These are phyloP conservation scores for Alternaria solani DNA, from an alignment of 2,329 filamentous ascomycete genomes.

Conservation along the genomic window DNA sequence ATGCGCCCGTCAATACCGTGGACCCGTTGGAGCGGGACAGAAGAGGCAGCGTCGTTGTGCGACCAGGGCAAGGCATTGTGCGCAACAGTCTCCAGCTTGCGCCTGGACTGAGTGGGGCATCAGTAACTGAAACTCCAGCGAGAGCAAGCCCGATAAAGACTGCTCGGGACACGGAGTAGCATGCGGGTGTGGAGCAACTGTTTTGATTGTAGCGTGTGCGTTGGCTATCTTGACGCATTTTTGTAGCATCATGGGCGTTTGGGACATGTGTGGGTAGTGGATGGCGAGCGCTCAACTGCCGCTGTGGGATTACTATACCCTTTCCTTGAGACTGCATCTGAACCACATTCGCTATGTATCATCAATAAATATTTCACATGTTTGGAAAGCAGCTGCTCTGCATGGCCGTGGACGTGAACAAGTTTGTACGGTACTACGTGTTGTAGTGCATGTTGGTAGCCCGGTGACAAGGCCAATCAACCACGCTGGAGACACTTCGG, in stretches of 20 bases:
- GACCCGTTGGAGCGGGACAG: conserved; percentile 40
- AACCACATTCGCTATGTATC: conserved; percentile 15
- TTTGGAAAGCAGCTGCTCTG: neutral
- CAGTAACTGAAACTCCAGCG: conserved; percentile 36
- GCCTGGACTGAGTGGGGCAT: conserved; percentile 29
- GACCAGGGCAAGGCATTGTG: conserved; percentile 40
- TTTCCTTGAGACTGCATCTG: conserved; percentile 2
- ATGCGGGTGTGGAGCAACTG: neutral
- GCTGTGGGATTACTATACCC: conserved; percentile 5
- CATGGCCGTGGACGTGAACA: neutral
- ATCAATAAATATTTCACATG: conserved; percentile 6
- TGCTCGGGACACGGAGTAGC: conserved; percentile 55
- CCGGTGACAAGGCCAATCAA: conserved; percentile 4
- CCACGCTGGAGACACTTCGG: neutral
- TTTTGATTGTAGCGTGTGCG: conserved; percentile 9
- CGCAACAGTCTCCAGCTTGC: conserved; percentile 50
- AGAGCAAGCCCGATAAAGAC: conserved; percentile 55
- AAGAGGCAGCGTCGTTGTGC: conserved; percentile 24
- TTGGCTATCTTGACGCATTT: conserved; percentile 5
- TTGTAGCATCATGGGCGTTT: conserved; percentile 25
- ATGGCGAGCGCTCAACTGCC: neutral
- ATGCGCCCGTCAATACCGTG: conserved; percentile 45
- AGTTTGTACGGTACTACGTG: neutral
- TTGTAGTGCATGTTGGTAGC: conserved; percentile 9
- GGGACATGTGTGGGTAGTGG: neutral